Conservation (phyloP, 805 yeast species). For the Zygoascus flipseniorum region DNA sequence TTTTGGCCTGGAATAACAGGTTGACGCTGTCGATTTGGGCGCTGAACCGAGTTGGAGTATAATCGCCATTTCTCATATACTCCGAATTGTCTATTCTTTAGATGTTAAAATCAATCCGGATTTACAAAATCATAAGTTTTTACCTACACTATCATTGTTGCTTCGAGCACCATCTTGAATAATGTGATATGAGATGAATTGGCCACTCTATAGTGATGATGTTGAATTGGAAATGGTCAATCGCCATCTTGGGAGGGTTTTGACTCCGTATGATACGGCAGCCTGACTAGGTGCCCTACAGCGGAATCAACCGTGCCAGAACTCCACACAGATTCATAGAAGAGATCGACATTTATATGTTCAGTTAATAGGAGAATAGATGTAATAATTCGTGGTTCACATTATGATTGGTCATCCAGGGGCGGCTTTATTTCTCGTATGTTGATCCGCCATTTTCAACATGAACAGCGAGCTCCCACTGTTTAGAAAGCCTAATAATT, state of each 20-base stretch:
- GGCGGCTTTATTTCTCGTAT: no score
- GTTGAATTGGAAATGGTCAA: background rate
- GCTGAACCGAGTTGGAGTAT: constrained; percentile 75
- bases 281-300: no score
- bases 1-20: constrained; percentile 74
- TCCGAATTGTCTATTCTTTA: constrained; percentile 76
- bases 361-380: no score
- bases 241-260: background rate
- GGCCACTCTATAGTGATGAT: background rate
- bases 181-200: background rate
- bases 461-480: no score
- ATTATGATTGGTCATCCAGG: no score
- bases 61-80: constrained; percentile 93
- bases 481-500: no score
- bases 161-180: constrained; percentile 78
- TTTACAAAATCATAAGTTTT: background rate
- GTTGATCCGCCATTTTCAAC: no score
- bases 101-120: background rate
- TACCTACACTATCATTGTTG: constrained; percentile 73
- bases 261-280: background rate
- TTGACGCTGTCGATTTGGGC: constrained; percentile 91
- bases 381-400: no score
- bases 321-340: no score
- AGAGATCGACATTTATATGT: no score
- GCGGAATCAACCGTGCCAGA: no score